Base-by-base conservation (phyloP, 2,329 filamentous ascomycete genomes). In the Stachybotrys elegans region DNA sequence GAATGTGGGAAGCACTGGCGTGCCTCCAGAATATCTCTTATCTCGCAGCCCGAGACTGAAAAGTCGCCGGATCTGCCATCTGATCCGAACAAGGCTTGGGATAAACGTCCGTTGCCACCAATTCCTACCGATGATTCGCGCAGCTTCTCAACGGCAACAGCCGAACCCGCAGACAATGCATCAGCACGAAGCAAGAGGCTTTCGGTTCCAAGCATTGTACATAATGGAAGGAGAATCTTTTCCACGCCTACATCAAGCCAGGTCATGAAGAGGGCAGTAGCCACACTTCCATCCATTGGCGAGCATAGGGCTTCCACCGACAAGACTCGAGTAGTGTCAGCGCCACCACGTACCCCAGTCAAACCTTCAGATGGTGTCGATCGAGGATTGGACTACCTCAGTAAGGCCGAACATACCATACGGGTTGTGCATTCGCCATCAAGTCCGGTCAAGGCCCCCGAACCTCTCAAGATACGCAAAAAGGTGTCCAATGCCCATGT, bases 361-460 rank as follows among this genome's bases (percentile, higher is more conserved):
- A 63, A 52, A 48, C 55, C 48, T 37, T 49, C 50, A 13, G 50
- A 49, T 35, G 67, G 68, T n/a, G 57, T 56, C 43, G 58, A 60
- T 32, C 60, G 54, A 13, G 66, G 63, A 12, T 53, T 76, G 6
- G 67, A 73, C 21, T 74, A 71, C 50, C 57, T 78, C 7, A 65
- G 67, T 40, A 65, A 61, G 23, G 67, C 68, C 3, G 69, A 74
- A 45, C 69, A 75, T 40, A 79, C 75, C 1, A 80, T 80, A 52
- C 72, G 76, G 6, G 58, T 80, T 5, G 76, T 80, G n/a, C 62
- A 71, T 45, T 76, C 76, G 4, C 71, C 73, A 4, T 65, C 65
- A 2, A 62, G 56, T 37, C 59, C 61, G 4, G 56, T 65, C 1
- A 57, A 62, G 22, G 54, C 59, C 2, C 67, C 70, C 0, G 58